Evolutionary conservation across 2,329 filamentous ascomycete genomes (phyloP).

Genomic region (Paecilomyces variotii): DNA sequence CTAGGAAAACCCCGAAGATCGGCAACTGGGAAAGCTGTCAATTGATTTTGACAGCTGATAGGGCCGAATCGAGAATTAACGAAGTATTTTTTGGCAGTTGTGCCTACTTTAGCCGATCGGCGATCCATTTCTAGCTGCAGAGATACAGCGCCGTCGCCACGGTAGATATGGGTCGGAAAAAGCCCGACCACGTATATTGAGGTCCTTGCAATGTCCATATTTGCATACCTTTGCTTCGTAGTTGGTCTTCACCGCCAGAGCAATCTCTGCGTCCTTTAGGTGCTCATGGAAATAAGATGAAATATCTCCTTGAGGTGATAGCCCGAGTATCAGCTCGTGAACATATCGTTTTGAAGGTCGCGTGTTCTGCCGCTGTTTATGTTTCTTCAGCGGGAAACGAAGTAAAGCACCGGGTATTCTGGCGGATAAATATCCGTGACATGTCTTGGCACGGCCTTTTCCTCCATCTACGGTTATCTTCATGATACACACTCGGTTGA

Average conservation of each 20-base stretch:
- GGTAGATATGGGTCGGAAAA: not conserved
- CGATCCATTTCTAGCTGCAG: not conserved
- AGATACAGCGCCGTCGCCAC: not conserved
- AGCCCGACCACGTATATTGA: not conserved
- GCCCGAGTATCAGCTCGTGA: not conserved
- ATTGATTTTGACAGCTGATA: not conserved
- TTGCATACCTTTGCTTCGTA: not conserved
- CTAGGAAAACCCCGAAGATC: not conserved
- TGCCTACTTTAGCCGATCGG: not conserved
- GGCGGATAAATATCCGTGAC: not conserved
- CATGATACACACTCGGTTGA: not conserved
- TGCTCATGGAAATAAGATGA: not conserved
- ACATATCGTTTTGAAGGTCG: not conserved
- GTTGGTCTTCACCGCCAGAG: not conserved
- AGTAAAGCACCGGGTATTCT: not conserved
- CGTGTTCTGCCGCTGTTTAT: not conserved
- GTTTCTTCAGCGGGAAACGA: not conserved
- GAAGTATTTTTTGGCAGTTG: not conserved
- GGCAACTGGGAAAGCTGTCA: not conserved
- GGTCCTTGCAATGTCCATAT: not conserved
- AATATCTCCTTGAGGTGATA: not conserved
- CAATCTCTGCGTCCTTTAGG: not conserved
- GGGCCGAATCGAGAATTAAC: not conserved
- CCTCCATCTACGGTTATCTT: not conserved
- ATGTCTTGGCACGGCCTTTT: not conserved